Evolutionary conservation across 345 rosid genomes (phyloP), one percentile per base, ranked within the genome.

Genomic region (Salix purpurea): DNA sequence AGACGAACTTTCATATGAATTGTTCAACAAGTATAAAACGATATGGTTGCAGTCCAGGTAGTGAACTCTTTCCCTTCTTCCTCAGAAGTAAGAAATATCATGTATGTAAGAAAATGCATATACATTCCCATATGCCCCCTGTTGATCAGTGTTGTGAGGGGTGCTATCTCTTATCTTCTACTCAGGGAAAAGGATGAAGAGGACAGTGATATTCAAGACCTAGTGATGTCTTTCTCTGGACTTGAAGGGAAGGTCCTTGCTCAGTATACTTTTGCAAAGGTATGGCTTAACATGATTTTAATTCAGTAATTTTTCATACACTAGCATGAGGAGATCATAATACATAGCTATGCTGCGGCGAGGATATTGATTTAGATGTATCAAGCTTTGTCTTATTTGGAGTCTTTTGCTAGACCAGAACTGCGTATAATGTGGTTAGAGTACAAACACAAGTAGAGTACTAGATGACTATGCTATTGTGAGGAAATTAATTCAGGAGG

Each of bases 221-320:
- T 95, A 69, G 87, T 86, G 39, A 84, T 85, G 84, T 93, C 91
- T 79, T 93, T 88, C 81, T 76, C 90, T 56, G 94, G 93, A 50
- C 93, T 95, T 64, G 91, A 91, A 86, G 97, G 93, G 84, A 91
- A 90, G 84, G 90, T 95, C 82, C 97, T 95, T 62, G 96, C 85
- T 68, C 97, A 87, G 75, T 95, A 91, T 86, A 90, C 99, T 67
- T 89, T 89, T 85, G 97, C 99, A 15, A 95, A 95, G 97, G 98
- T 94, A 90, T 46, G 65, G 66, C 60, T 69, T n/a, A 37, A 8
- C 69, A 70, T 67, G 42, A 8, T 67, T 52, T n/a, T 42, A n/a
- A 23, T 58, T 9, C 23, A 58, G 26, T 58, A 58, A n/a, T 58
- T 58, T 12, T 56, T n/a, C 64, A 23, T 58, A n/a, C 64, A 58